phyloP scores from a whole-genome alignment of 495 filamentous ascomycete species.

The Aspergillus panamensis region DNA sequence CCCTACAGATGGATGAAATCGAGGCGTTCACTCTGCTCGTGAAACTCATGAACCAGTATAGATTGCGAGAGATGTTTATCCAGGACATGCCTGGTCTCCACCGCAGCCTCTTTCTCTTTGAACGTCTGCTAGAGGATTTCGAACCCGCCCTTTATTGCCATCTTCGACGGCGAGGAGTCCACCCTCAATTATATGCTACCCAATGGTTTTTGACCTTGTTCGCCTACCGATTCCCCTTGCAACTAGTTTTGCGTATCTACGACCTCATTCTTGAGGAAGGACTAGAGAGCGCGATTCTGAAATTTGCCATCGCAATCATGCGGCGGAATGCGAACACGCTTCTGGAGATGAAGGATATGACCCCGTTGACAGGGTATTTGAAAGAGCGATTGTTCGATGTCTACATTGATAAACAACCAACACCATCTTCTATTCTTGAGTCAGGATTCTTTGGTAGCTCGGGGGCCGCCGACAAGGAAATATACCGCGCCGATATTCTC shows the following conservation, averaged over 20 bases:
- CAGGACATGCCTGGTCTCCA: constrained; percentile 97
- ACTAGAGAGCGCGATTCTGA: constrained; percentile 81
- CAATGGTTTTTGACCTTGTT: constrained; percentile 99
- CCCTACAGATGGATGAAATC: constrained; percentile 87
- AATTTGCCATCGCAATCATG: constrained; percentile 93
- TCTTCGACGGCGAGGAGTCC: constrained; percentile 80
- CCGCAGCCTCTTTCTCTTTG: constrained; percentile 89
- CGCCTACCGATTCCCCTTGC: constrained; percentile 94
- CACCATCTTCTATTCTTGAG: constrained; percentile 82
- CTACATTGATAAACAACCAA: constrained; percentile 91
- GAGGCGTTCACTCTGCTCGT: constrained; percentile 94
- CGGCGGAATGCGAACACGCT: constrained; percentile 79
- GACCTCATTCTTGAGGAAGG: constrained; percentile 96
- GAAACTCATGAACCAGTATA: constrained; percentile 93
- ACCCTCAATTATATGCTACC: constrained; percentile 90
- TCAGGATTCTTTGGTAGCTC: constrained; percentile 96
- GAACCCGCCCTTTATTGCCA: constrained; percentile 96
- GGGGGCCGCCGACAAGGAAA: constrained; percentile 84
- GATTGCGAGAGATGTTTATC: constrained; percentile 87
- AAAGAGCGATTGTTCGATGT: constrained; percentile 94
- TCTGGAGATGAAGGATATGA: constrained; percentile 89
- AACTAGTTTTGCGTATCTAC: constrained; percentile 93
- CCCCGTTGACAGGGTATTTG: constrained; percentile 75
- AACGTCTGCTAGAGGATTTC: constrained; percentile 88
- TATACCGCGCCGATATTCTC: constrained; percentile 90